Base-by-base conservation (phyloP, 1,139 yeast species). In the Protomyces macrosporus region DNA sequence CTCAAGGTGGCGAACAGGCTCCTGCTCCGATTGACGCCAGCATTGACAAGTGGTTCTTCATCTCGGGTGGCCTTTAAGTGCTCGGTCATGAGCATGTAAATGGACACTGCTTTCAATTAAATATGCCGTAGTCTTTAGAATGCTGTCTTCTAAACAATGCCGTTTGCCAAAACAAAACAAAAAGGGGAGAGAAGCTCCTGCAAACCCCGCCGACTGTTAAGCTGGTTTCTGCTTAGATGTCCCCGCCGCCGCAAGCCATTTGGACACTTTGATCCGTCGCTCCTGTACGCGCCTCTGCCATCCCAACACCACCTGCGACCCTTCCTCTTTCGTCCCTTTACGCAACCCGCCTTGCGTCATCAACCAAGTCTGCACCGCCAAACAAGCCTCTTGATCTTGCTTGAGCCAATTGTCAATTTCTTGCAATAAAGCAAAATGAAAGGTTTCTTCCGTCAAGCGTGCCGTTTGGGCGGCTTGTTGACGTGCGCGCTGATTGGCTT, bases 41-140 rank as follows among this genome's bases (percentile, higher is more conserved):
- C 65, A 81, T 93, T 75, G 98, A 93, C 84, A 93, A 93, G 82
- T 93, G 98, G 98, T 93, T 93, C 84, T 93, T 85, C 84, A 93
- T 93, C 77, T 89, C 98, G n/a, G 48, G 48, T 14, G 48, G 48
- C 32, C 48, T 42, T 30, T 42, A 42, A 16, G 23, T 23, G 23
- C 23, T 23, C 23, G 23, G 23, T 23, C 23, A 23, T 23, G 23
- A 23, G 23, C 23, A 23, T 23, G 23, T 2, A 23, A 23, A 23
- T 23, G 23, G 23, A 23, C 23, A 23, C 23, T 23, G 23, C 23
- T 23, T 23, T 23, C 23, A 23, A 23, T 2, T 1, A 23, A 2
- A 23, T 2, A 23, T 23, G 23, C 23, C 23, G 23, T 23, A 23
- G 23, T 23, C 23, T 23, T 1, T 23, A 23, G 23, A 23, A 23